Evolutionary conservation across 2,329 filamentous ascomycete genomes (phyloP), one percentile per base, ranked within the genome.

Genomic region (Talaromyces pinophilus): DNA sequence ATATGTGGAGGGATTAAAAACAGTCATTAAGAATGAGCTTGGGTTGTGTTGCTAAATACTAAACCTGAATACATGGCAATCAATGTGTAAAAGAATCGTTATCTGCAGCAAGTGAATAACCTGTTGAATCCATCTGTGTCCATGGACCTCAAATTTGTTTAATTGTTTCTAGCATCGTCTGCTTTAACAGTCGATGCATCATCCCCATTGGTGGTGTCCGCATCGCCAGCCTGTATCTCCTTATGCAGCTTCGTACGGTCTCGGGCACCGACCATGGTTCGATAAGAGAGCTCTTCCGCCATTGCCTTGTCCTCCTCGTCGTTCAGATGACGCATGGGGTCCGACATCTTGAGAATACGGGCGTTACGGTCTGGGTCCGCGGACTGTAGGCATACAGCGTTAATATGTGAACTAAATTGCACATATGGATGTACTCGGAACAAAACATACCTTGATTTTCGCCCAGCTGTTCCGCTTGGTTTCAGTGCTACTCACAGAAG

Each of bases 361-460:
- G 63, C 63, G 22, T 33, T 44, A 8, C 61, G 60, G 22, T 15
- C 5, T 1, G 65, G 65, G 13, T 67, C 60, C 1, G 62, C 42
- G 5, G 65, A 62, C 65, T 67, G 30, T 63, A 19, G 28, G 5
- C 40, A 46, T 30, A 28, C 30, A 48, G 13, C 4, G 19, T 57
- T 3, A 60, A 19, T 22, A 10, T 8, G 22, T 44, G 6, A 48
- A 17, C 8, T 62, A 8, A n/a, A 52, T 38, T 10, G 5, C 13
- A 54, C 10, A 54, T 33, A 54, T n/a, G 15, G 6, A 54, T 54
- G 28, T 54, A 33, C 15, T 19, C 15, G 1, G 28, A 33, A 19
- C 15, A 44, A 25, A 60, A 63, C 55, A 30, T 63, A 63, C 65
- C 60, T 52, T 67, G 6, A 63, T 44, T 44, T 63, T 67, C 15